Evolutionary conservation across 2,329 filamentous ascomycete species (phyloP).

Genomic region (Apiospora pterosperma): DNA sequence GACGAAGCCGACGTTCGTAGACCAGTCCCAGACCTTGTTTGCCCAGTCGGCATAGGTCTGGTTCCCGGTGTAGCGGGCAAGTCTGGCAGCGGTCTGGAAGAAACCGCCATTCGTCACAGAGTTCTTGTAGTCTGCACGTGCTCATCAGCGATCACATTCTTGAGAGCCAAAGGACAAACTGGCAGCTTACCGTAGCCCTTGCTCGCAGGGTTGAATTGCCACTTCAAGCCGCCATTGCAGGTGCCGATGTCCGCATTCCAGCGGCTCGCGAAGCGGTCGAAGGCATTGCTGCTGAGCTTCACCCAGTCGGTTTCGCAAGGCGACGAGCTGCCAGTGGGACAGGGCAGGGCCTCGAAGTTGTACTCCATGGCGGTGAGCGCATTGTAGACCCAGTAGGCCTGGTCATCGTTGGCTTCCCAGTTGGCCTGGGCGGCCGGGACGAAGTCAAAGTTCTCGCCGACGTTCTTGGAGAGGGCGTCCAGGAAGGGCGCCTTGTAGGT

Average conservation of each 20-base stretch:
- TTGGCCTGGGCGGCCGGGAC: constrained; percentile 15
- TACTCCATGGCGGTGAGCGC: constrained; percentile 44
- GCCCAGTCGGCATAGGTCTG: constrained; percentile 56
- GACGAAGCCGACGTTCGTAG: constrained; percentile 33
- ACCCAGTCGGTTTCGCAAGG: constrained; percentile 38
- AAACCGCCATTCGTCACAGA: constrained; percentile 32
- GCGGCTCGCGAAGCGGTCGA: constrained; percentile 44
- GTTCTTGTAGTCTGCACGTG: constrained; percentile 45
- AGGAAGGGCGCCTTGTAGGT: constrained; percentile 21
- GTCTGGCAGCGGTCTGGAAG: constrained; percentile 40
- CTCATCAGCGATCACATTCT: not conserved
- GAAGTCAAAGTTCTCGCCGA: constrained; percentile 22
- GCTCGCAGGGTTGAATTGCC: constrained; percentile 58
- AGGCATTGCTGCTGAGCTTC: constrained; percentile 49
- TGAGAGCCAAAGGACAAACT: too few species aligned
- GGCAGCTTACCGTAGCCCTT: constrained; percentile 40
- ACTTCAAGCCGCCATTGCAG: constrained; percentile 54
- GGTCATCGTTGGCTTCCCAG: constrained; percentile 42
- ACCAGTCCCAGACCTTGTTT: constrained; percentile 49
- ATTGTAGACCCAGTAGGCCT: constrained; percentile 47
- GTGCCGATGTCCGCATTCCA: constrained; percentile 48
- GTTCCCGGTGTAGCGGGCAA: constrained; percentile 56
- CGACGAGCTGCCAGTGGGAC: constrained; percentile 19
- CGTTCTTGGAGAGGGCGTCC: constrained; percentile 17
- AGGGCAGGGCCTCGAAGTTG: constrained; percentile 31